Evolutionary conservation across 176 grass and related monocot genomes (phyloP), one percentile per base, ranked within the genome.

Genomic region (Zoysia pacifica): DNA sequence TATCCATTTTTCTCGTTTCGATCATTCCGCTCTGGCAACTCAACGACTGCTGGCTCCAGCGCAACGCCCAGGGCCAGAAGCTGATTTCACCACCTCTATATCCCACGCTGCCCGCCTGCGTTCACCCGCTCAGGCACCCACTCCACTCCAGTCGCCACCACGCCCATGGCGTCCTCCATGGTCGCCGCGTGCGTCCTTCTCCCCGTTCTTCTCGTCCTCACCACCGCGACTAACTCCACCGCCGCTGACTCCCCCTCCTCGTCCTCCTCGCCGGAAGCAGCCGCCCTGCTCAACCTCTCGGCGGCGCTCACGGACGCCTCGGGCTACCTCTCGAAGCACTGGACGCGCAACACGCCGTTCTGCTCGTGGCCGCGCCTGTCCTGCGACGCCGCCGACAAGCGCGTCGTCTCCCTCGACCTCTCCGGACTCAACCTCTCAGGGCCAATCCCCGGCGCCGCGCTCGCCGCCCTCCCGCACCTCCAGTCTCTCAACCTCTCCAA

Each of bases 401-500:
- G 62, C 53, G 70, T 84, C 48, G 11, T 87, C 65, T 87, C 91
- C 4, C 79, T 97, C 28, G 86, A 97, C 82, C 84, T 97, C 14
- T 94, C 94, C 47, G 83, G 79, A 49, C 87, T 93, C 76, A 89
- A 94, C 39, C 82, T 97, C 43, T 94, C 94, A 12, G 91, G 94
- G 9, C 94, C 94, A 5, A 82, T 97, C 42, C 91, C 94, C 10
- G 79, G 65, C n/a, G 81, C 18, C 1, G 80, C 67, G 19, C 83
- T 97, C 36, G 90, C 89, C 68, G 75, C 68, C 11, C 72, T 91
- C 7, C 64, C 89, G n/a, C 81, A 62, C 47, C 87, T 97, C 62
- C 87, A 82, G 70, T 75, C 78, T 19, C 91, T 97, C 67, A 97
- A 97, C 86, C 94, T 97, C 49, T 97, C 94, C 39, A 97, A 97